phyloP scores from a whole-genome alignment of 495 filamentous ascomycete species.

The Barbatosphaeria neglecta region DNA sequence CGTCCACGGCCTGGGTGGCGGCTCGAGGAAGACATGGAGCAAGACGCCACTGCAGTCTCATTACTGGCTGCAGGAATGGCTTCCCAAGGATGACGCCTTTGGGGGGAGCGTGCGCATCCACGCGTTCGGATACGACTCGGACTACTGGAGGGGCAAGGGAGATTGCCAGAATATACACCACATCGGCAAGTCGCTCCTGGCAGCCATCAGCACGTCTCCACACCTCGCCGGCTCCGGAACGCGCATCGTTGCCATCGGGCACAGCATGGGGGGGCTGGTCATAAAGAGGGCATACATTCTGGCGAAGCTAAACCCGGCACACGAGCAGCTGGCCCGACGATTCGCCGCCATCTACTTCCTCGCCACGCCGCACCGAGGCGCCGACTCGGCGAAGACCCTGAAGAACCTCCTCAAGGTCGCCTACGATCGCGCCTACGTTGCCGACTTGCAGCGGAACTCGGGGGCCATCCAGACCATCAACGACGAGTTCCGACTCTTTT shows the following conservation, averaged over 20 bases:
- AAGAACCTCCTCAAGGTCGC: neutral
- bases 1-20: constrained; percentile 10
- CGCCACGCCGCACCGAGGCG: constrained; percentile 8
- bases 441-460: constrained; percentile 21
- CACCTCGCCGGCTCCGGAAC: constrained; percentile 2
- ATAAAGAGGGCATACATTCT: constrained; percentile 11
- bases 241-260: constrained; percentile 8
- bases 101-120: constrained; percentile 6
- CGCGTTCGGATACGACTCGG: constrained; percentile 9
- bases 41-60: neutral
- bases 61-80: constrained; percentile 12
- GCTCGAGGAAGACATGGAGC: constrained; percentile 7
- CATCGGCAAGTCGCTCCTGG: constrained; percentile 6
- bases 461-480: constrained; percentile 21
- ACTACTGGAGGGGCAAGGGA: neutral
- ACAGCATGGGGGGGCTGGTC: constrained; percentile 11
- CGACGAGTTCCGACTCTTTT: constrained; percentile 27
- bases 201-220: constrained; percentile 1
- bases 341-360: constrained; percentile 8
- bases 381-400: constrained; percentile 3
- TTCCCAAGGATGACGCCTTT: constrained; percentile 2
- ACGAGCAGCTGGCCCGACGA: constrained; percentile 3
- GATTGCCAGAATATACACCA: constrained; percentile 5
- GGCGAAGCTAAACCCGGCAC: constrained; percentile 3
- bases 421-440: constrained; percentile 15